Conservation (phyloP, 495 filamentous ascomycete species). For the Penicillium cataractarum region DNA sequence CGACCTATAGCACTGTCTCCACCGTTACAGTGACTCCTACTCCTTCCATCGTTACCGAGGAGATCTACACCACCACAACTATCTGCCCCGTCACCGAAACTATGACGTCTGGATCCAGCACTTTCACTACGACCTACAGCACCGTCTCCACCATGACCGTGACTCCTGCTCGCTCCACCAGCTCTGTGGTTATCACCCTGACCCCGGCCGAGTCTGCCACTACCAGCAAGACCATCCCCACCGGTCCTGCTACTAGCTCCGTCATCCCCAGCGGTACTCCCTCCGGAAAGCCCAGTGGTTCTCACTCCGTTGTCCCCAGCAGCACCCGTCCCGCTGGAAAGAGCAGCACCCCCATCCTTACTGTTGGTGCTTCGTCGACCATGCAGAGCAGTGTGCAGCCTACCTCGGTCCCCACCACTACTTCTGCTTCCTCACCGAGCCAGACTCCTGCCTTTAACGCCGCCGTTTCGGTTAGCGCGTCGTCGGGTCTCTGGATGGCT, state of each 20-base stretch:
- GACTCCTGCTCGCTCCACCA: background rate
- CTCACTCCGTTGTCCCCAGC: background rate
- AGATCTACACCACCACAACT: slow-evolving; percentile 1
- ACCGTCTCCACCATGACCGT: slow-evolving; percentile 7
- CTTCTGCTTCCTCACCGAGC: background rate
- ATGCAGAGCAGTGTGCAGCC: slow-evolving; percentile 1
- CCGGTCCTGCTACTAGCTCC: background rate
- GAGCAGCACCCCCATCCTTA: background rate
- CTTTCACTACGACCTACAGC: background rate
- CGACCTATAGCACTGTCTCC: slow-evolving; percentile 4
- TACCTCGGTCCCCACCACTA: background rate
- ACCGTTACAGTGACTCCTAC: slow-evolving; percentile 4
- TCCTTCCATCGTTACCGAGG: background rate
- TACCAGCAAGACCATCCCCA: too few species aligned
- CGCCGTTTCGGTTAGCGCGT: background rate
- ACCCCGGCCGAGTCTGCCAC: background rate
- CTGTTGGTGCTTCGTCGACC: background rate
- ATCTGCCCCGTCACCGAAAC: slow-evolving; percentile 6
- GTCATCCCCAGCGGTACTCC: background rate
- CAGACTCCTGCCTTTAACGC: background rate
- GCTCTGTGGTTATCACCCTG: background rate
- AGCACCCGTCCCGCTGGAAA: background rate
- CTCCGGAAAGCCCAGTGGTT: background rate
- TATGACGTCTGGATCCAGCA: background rate
- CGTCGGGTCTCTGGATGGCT: background rate